Evolutionary conservation across 306 rosid genomes (phyloP).

Genomic region (Abrus precatorius): DNA sequence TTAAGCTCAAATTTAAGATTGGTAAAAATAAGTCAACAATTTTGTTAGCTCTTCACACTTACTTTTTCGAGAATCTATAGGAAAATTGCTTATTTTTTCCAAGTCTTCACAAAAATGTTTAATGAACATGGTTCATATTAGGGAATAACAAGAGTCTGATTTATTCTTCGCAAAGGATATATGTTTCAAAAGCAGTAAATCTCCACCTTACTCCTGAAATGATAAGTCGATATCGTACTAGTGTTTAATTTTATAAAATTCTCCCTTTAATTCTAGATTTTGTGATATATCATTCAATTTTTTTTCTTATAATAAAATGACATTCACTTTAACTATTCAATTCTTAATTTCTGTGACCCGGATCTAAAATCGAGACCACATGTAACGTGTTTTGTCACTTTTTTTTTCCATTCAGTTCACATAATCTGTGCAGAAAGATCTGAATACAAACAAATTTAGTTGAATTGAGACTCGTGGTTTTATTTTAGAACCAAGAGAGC

Average conservation of each 20-base stretch:
- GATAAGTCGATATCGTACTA: not conserved
- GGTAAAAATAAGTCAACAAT: not conserved
- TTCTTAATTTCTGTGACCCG: not conserved
- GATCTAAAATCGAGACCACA: not conserved
- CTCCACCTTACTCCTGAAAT: not conserved
- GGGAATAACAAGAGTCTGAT: not conserved
- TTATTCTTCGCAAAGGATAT: not conserved
- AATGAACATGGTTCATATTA: not conserved
- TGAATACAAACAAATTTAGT: not conserved
- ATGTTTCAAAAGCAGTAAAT: not conserved
- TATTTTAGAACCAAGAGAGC: not conserved
- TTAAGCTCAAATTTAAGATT: no score
- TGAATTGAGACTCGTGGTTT: not conserved
- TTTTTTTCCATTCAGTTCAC: not conserved
- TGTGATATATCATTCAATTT: not conserved
- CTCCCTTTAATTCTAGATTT: not conserved
- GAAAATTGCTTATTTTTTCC: not conserved
- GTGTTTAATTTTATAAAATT: not conserved
- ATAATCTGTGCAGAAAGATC: not conserved
- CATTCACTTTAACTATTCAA: not conserved
- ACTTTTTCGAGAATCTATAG: not conserved
- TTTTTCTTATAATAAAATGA: not conserved
- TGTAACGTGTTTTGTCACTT: not conserved
- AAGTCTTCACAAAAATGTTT: not conserved
- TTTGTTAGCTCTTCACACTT: conserved; percentile 12